phyloP scores from a whole-genome alignment of 2,329 filamentous ascomycete species.

The Lachnum nothofagi region DNA sequence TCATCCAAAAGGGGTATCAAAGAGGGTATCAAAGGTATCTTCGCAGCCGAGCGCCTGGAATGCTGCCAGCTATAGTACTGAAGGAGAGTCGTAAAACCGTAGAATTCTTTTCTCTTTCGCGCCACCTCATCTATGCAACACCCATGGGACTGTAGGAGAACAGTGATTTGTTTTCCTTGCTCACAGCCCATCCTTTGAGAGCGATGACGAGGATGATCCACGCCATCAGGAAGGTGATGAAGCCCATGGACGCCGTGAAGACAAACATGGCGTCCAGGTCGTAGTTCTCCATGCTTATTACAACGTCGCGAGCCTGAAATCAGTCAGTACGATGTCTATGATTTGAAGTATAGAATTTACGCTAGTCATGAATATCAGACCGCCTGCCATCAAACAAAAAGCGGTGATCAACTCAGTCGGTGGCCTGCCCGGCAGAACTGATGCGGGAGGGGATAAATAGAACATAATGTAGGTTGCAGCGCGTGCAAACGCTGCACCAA shows the following conservation, averaged over 20 bases:
- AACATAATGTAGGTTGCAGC: conserved; percentile 73
- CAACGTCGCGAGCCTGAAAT: conserved; percentile 65
- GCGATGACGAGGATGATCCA: conserved; percentile 75
- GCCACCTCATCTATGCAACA: background rate
- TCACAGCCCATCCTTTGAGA: conserved; percentile 79
- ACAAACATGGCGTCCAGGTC: conserved; percentile 85
- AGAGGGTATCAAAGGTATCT: conserved; percentile 5
- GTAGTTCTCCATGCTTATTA: conserved; percentile 71
- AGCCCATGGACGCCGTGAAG: conserved; percentile 81
- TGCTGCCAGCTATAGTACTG: background rate
- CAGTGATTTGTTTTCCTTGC: conserved; percentile 33
- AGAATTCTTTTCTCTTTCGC: background rate
- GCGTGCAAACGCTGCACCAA: conserved; percentile 74
- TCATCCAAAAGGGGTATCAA: too few relatives aligned
- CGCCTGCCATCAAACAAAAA: conserved; percentile 83
- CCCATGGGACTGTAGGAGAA: conserved; percentile 1
- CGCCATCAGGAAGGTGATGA: conserved; percentile 78
- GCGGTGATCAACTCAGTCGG: conserved; percentile 83
- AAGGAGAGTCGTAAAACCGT: background rate
- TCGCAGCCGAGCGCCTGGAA: conserved; percentile 7
- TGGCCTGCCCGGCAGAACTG: conserved; percentile 74
- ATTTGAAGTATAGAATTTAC: conserved; percentile 46
- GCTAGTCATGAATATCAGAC: conserved; percentile 88
- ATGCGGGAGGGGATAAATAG: conserved; percentile 75
- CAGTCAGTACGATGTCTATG: conserved; percentile 19